Evolutionary conservation across 805 yeast species (phyloP).

Genomic region (Blastobotrys americana): DNA sequence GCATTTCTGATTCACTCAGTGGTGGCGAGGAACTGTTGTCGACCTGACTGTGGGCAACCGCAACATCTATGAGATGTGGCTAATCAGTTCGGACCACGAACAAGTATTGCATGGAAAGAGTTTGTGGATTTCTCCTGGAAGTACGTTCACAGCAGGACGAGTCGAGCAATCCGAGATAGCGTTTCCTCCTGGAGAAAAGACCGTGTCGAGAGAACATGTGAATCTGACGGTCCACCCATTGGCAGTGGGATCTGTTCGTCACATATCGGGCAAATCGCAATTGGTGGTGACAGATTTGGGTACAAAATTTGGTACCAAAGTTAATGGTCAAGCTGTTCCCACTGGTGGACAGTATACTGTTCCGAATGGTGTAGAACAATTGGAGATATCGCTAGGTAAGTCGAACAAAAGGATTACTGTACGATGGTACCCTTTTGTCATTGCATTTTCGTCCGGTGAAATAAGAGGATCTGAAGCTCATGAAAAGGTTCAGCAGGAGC

Average conservation of each 20-base stretch:
- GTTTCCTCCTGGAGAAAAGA: constrained; percentile 2
- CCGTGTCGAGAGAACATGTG: constrained; percentile 26
- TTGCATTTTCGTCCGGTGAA: constrained; percentile 23
- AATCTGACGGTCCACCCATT: constrained; percentile 14
- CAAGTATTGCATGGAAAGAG: constrained; percentile 7
- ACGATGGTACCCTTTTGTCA: constrained; percentile 23
- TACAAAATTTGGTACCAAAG: constrained; percentile 24
- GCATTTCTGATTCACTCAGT: no score
- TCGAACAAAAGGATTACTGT: constrained; percentile 17
- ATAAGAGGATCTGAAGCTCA: constrained; percentile 9
- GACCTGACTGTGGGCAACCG: no score
- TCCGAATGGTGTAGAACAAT: constrained; percentile 15
- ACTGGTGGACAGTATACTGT: constrained; percentile 5
- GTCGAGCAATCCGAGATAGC: constrained; percentile 11
- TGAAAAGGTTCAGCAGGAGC: constrained; percentile 14
- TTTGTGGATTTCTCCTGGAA: constrained; percentile 26
- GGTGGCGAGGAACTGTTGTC: no score
- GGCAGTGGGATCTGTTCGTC: constrained; percentile 10
- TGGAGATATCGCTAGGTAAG: constrained; percentile 10
- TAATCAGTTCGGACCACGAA: constrained; percentile 6
- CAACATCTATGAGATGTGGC: constrained; percentile 15
- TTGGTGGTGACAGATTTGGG: constrained; percentile 20
- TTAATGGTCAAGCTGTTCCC: constrained; percentile 11
- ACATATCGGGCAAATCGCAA: constrained; percentile 16
- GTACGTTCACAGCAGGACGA: constrained; percentile 22